These are phyloP conservation scores for Colletotrichum sp. DNA, from an alignment of 2,329 filamentous ascomycete genomes.

Conservation along the genomic window DNA sequence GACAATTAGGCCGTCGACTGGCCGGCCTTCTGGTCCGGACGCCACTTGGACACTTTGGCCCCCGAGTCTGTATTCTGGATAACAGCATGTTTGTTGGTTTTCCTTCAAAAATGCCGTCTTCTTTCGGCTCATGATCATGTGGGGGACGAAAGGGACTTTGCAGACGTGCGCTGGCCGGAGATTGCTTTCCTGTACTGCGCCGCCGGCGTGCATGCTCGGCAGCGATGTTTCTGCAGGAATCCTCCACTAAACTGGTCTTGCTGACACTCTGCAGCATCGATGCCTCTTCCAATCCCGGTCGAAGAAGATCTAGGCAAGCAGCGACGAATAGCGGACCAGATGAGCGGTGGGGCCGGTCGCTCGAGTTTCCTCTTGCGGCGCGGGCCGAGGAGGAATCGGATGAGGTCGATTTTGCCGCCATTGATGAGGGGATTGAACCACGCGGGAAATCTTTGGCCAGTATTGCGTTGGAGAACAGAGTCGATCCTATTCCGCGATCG, in stretches of 20 bases:
- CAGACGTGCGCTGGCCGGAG: background rate
- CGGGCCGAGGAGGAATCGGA: background rate
- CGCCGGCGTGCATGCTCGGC: background rate
- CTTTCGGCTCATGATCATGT: background rate
- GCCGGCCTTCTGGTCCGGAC: background rate
- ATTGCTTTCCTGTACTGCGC: background rate
- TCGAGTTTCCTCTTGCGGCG: background rate
- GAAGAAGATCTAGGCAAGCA: background rate
- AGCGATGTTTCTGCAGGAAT: background rate
- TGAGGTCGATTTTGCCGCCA: background rate
- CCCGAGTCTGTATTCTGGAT: background rate
- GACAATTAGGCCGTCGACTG: background rate
- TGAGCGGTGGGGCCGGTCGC: background rate
- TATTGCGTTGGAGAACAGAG: fast-evolving
- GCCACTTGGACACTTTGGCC: background rate
- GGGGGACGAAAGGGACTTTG: background rate
- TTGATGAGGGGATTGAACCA: background rate
- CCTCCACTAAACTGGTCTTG: background rate
- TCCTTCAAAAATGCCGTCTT: background rate
- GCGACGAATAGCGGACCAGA: background rate
- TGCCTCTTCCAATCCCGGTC: background rate
- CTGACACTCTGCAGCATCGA: background rate
- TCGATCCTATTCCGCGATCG: fast-evolving
- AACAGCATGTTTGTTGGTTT: background rate
- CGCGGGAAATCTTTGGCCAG: background rate